Evolutionary conservation across 768 basidiomycete genomes (phyloP), one percentile per base, ranked within the genome.

Genomic region (Suillus plorans): DNA sequence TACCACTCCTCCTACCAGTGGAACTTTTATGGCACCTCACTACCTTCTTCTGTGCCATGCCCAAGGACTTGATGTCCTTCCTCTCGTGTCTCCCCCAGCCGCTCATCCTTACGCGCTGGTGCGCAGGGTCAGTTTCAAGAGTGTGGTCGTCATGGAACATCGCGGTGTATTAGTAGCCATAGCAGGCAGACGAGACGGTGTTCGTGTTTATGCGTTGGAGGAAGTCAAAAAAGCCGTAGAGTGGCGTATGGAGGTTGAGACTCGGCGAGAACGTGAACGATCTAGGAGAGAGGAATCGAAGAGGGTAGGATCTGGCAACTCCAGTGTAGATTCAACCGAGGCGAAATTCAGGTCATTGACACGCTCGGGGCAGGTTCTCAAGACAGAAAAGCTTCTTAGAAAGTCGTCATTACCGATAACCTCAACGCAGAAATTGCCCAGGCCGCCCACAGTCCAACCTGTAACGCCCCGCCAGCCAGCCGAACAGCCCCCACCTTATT

Each of bases 71-170:
- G 93, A 95, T 74, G 91, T 95, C 3, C 80, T 95, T n/a, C 91
- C 93, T 2, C 80, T 95, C 36, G 74, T 84, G 13, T 88, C 89
- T 0, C 92, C 93, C 0, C 93, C 92, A 2, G 82, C 86, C 16
- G 82, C 83, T 8, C 88, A 89, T 68, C 91, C 94, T 16, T 94
- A 93, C 74, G 88, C 93, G 12, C 82, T 95, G 34, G 88, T 95
- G 28, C 86, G 93, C 25, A 84, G 92, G 62, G 91, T 93, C 60
- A 83, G 84, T 42, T 95, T 95, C 77, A 94, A 93, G 72, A 87
- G 85, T 63, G 89, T 95, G n/a, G 90, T 95, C 1, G 89, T 95
- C 16, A 95, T 95, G 93, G 93, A 95, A 70, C 91, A 94, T 71
- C 89, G 93, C 37, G 93, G 92, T 8, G 92, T 95, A 0, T 79